phyloP scores from a whole-genome alignment of 1,284 basidiomycete genomes.

The Malassezia pachydermatis region DNA sequence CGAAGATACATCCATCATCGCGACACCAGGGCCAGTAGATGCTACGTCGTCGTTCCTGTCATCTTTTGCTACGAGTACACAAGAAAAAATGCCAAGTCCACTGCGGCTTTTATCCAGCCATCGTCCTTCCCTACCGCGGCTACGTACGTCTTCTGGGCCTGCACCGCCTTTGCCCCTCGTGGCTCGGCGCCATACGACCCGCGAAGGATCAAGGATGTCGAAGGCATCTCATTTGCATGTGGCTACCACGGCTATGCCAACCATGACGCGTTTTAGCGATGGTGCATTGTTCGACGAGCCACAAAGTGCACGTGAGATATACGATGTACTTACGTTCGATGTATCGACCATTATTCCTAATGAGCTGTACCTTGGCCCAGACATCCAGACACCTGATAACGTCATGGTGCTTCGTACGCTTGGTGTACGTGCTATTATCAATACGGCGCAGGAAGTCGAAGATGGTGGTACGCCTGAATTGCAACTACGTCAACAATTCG shows the following conservation, averaged over 20 bases:
- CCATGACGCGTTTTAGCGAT: no score
- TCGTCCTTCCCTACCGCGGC: no score
- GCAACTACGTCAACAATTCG: slow-evolving; percentile 52
- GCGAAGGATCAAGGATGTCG: no score
- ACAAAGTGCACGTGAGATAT: background rate
- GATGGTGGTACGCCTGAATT: slow-evolving; percentile 20
- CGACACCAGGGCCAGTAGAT: background rate
- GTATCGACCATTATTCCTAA: slow-evolving; percentile 62
- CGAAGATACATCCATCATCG: background rate
- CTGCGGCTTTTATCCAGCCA: no score
- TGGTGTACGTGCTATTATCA: slow-evolving; percentile 79
- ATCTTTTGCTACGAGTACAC: background rate
- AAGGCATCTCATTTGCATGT: no score
- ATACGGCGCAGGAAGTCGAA: slow-evolving; percentile 66
- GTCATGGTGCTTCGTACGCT: slow-evolving; percentile 61
- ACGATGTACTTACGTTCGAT: slow-evolving; percentile 14
- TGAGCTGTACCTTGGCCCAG: slow-evolving; percentile 82
- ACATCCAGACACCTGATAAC: slow-evolving; percentile 64
- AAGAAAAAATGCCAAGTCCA: no score
- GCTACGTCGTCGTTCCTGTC: background rate
- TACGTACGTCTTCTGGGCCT: no score
- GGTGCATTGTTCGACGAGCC: background rate
- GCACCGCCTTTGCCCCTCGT: no score
- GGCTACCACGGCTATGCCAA: no score
- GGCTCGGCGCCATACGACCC: no score